Percentiles rank a stretch among this genome's conserved stretches.
Evolutionary conservation across 257 asterid genomes (phyloP).

Genomic region (Misopates orontium): DNA sequence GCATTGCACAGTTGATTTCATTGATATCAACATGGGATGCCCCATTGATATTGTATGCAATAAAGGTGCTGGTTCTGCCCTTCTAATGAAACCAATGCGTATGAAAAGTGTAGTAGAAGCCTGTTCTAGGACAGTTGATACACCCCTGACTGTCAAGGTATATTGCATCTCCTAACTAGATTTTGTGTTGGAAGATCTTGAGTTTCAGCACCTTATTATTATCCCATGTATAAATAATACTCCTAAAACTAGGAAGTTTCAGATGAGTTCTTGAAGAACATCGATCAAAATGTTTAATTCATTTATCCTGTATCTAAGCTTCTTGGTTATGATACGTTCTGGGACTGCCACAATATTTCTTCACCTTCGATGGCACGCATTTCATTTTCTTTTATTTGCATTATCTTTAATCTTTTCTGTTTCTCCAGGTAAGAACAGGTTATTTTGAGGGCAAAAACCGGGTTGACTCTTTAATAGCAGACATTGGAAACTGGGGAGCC

Average conservation of each 20-base stretch:
- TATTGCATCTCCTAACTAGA: slow-evolving; percentile 11
- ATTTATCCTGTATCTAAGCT: neutral
- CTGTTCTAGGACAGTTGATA: slow-evolving; percentile 65
- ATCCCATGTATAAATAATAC: slow-evolving; percentile 3
- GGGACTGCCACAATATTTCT: too few relatives aligned
- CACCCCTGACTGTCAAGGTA: slow-evolving; percentile 88
- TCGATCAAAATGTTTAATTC: too few relatives aligned
- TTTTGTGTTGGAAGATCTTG: slow-evolving; percentile 12
- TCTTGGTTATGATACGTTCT: neutral
- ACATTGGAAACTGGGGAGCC: slow-evolving; percentile 88
- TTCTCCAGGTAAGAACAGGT: slow-evolving; percentile 81
- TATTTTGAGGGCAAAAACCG: slow-evolving; percentile 94
- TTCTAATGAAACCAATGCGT: slow-evolving; percentile 79
- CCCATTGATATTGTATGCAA: slow-evolving; percentile 89
- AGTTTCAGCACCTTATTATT: slow-evolving; percentile 21
- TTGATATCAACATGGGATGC: slow-evolving; percentile 98
- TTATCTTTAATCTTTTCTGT: slow-evolving; percentile 29
- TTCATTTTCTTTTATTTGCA: neutral
- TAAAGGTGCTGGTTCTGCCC: slow-evolving; percentile 97
- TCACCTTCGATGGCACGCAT: neutral
- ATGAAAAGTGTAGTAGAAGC: slow-evolving; percentile 87
- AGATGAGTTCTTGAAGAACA: neutral
- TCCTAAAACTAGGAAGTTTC: neutral
- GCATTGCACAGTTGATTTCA: slow-evolving; percentile 86
- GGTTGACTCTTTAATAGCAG: slow-evolving; percentile 74